phyloP scores from a whole-genome alignment of 345 rosid genomes.

The Dipteronia dyeriana region DNA sequence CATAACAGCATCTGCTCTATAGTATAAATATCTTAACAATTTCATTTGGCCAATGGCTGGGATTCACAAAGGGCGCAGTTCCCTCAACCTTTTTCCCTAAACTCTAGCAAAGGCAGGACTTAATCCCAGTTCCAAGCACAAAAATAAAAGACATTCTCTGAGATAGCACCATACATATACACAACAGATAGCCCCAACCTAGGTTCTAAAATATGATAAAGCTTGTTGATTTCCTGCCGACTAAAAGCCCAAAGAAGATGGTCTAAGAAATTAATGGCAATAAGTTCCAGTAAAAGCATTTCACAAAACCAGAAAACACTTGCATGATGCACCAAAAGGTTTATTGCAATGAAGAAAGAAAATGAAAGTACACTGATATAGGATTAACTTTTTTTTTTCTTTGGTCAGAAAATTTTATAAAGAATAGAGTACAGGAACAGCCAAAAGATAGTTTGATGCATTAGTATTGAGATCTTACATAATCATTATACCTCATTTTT shows the following conservation, averaged over 20 bases:
- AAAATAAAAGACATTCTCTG: not conserved
- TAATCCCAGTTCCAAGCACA: not conserved
- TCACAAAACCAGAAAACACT: not conserved
- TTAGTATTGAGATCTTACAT: conserved; percentile 6
- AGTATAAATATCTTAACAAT: not conserved
- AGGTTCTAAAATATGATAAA: not conserved
- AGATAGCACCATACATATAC: not conserved
- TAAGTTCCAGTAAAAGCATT: not conserved
- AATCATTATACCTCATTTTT: conserved; percentile 66
- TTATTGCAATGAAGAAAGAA: not conserved
- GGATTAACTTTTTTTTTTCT: not conserved
- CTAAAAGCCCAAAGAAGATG: not conserved
- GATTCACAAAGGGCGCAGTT: not conserved
- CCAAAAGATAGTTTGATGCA: not conserved
- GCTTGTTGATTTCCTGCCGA: not conserved
- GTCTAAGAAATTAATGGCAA: not conserved
- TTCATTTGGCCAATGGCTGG: not conserved
- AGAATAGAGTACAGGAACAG: not conserved
- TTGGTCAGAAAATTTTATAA: not conserved
- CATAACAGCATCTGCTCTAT: not conserved
- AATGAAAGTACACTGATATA: not conserved
- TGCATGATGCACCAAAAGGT: not conserved
- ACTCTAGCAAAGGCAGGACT: not conserved
- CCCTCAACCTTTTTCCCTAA: not conserved
- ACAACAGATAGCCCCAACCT: not conserved